Percentiles rank a stretch among this genome's conserved stretches.
These are phyloP conservation scores for Graphiopsis chlorocephala DNA, from an alignment of 2,329 filamentous ascomycete species.

Conservation along the genomic window DNA sequence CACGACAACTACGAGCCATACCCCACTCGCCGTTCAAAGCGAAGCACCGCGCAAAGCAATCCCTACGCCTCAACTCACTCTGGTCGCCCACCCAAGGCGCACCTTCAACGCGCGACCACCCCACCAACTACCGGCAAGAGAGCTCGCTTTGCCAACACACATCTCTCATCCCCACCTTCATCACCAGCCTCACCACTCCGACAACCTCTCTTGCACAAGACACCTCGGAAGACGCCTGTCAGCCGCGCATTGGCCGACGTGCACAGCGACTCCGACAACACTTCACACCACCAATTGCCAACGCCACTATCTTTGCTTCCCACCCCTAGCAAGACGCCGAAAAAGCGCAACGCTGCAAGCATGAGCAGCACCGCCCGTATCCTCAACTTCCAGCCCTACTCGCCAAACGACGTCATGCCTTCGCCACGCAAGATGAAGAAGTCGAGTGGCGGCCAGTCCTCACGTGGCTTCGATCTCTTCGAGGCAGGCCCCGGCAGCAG, in stretches of 20 bases:
- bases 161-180: constrained; percentile 45
- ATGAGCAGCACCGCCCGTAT: constrained; percentile 51
- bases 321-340: constrained; percentile 76
- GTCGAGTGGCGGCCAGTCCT: constrained; percentile 18
- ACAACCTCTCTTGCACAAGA: constrained; percentile 17
- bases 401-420: constrained; percentile 57
- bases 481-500: constrained; percentile 48
- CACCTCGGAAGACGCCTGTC: constrained; percentile 18
- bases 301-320: constrained; percentile 57
- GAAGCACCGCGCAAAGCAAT: constrained; percentile 39
- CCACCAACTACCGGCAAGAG: constrained; percentile 28
- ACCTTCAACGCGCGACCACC: constrained; percentile 20
- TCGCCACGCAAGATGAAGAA: constrained; percentile 53
- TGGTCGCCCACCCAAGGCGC: constrained; percentile 22
- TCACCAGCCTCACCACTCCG: constrained; percentile 37
- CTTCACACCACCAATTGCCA: constrained; percentile 3
- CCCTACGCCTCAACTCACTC: constrained; percentile 43
- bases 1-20: constrained; percentile 71
- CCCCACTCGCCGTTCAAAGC: constrained; percentile 48
- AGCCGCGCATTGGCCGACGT: constrained; percentile 13
- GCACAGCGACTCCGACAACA: constrained; percentile 14
- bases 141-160: constrained; percentile 46
- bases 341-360: constrained; percentile 48
- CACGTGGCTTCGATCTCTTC: constrained; percentile 54
- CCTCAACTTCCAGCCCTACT: constrained; percentile 55